Percentiles rank a stretch among this genome's conserved stretches.
Evolutionary conservation across 768 basidiomycete species (phyloP).

Genomic region (Gautieria morchelliformis): DNA sequence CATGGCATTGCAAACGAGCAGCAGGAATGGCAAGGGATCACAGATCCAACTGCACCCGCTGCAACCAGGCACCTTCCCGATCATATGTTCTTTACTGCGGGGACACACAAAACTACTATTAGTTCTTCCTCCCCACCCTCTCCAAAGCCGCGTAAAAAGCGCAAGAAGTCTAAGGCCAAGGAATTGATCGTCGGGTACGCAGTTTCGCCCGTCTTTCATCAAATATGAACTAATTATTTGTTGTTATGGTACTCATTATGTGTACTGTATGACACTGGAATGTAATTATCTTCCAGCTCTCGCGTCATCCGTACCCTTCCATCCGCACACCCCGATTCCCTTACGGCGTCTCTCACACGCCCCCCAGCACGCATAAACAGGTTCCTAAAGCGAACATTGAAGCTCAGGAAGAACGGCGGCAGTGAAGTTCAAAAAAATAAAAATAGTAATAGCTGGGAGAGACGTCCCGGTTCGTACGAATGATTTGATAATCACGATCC

Average conservation of each 20-base stretch:
- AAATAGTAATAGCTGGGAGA: slow-evolving; percentile 44
- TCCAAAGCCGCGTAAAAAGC: slow-evolving; percentile 11
- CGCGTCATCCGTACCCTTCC: slow-evolving; percentile 43
- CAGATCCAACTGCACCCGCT: background rate
- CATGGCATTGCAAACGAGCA: slow-evolving; percentile 16
- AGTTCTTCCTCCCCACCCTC: slow-evolving; percentile 3
- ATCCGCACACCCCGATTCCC: slow-evolving; percentile 18
- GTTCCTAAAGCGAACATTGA: slow-evolving; percentile 45
- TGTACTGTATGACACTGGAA: background rate
- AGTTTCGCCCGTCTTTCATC: background rate
- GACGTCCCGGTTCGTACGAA: slow-evolving; percentile 42
- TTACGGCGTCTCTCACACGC: slow-evolving; percentile 28
- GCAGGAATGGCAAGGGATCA: slow-evolving; percentile 15
- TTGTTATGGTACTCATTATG: slow-evolving; percentile 1
- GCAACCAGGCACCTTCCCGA: slow-evolving; percentile 51
- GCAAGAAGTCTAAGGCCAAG: slow-evolving; percentile 25
- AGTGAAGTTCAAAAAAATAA: slow-evolving; percentile 8
- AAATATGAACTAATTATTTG: background rate
- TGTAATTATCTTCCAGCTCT: slow-evolving; percentile 28
- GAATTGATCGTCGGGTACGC: slow-evolving; percentile 49
- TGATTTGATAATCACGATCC: background rate
- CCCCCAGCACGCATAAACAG: slow-evolving; percentile 40
- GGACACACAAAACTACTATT: slow-evolving; percentile 22
- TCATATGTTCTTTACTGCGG: slow-evolving; percentile 48
- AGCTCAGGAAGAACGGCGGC: slow-evolving; percentile 26